Conservation (phyloP, 2,329 filamentous ascomycete species). For the Neocucurbitaria cava region DNA sequence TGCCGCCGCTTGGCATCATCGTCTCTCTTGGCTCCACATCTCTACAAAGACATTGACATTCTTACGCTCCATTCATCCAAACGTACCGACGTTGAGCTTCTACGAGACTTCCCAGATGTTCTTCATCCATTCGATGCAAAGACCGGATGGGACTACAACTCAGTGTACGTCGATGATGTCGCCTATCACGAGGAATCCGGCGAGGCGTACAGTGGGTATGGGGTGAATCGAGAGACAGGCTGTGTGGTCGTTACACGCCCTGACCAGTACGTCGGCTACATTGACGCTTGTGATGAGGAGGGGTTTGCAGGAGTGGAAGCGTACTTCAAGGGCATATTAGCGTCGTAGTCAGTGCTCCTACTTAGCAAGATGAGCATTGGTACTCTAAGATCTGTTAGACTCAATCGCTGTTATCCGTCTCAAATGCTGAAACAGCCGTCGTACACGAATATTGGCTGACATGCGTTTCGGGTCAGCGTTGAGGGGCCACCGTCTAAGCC, state of each 20-base stretch:
- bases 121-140: conserved; percentile 53
- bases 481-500: conserved; percentile 9
- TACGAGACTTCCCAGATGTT: conserved; percentile 53
- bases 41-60: conserved; percentile 64
- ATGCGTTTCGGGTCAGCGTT: background rate
- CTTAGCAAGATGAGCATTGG: too few relatives aligned
- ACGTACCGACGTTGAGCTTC: conserved; percentile 54
- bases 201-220: conserved; percentile 63
- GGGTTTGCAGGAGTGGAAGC: conserved; percentile 36
- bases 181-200: conserved; percentile 54
- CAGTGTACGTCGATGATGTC: conserved; percentile 56
- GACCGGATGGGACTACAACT: conserved; percentile 51
- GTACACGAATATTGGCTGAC: conserved; percentile 6
- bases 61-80: conserved; percentile 66
- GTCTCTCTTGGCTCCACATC: conserved; percentile 53
- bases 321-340: conserved; percentile 43
- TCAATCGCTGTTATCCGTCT: too few relatives aligned
- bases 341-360: too few relatives aligned
- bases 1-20: conserved; percentile 53
- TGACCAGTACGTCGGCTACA: conserved; percentile 68
- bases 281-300: conserved; percentile 49
- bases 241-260: conserved; percentile 68
- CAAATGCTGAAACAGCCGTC: background rate
- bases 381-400: too few relatives aligned
- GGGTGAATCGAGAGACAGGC: conserved; percentile 62